Base-by-base conservation (phyloP, 2,329 filamentous ascomycete species). In the Eutypa lata region DNA sequence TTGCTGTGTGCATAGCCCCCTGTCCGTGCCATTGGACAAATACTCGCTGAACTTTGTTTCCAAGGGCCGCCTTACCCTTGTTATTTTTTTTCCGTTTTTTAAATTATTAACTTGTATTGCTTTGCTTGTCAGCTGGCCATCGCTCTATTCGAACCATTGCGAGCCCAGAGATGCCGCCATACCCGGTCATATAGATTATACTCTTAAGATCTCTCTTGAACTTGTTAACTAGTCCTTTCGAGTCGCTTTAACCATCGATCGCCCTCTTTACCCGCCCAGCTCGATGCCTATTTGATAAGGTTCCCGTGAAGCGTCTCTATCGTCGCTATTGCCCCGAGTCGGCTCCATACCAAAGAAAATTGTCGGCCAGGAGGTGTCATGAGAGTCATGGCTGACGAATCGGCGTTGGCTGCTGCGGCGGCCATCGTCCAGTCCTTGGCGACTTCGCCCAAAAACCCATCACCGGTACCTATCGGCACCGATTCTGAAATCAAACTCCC, bases 401-500 rank as follows among this genome's bases (percentile, higher is more conserved):
- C 77, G 66, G 77, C 77, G 61, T 71, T 84, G 68, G 75, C 73
- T 60, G 79, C 80, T 45, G 76, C 77, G 37, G 76, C 79, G 62
- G 74, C 79, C 63, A 73, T 84, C 59, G 72, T 84, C 59, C 76
- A 77, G 62, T 75, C 72, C 56, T 70, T 84, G 54, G 81, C 79
- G 54, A 67, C 69, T 56, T 73, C 76, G 53, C 66, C 72, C 31
- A 72, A 71, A 57, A 67, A 71, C 47, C 61, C 69, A 38, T 64
- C 67, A 57, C 67, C 73, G 48, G 69, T 73, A 49, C 68, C 74
- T 52, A 68, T 73, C 54, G 72, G 71, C 48, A 67, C 72, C 52
- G 75, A 73, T 53, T 71, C 73, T 49, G 76, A 81, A 60, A 79
- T 93, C 66, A 81, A 80, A 57, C 80, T 97, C 22, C 92, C 93